phyloP scores from a whole-genome alignment of 768 basidiomycete genomes.

The Boletellus emodensis region DNA sequence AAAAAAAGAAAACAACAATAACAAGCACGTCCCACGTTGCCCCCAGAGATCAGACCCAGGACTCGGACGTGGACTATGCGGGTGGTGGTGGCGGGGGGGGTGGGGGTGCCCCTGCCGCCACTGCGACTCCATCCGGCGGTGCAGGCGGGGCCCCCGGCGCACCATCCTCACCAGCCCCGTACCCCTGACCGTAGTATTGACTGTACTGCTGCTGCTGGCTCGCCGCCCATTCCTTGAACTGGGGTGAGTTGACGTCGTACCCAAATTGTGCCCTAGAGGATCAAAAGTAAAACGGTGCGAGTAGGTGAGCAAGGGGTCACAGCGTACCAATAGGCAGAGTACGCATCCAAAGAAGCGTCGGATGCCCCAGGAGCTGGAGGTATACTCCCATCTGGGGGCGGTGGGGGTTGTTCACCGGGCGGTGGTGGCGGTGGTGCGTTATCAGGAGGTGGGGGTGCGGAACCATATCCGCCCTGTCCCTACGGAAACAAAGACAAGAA shows the following conservation, averaged over 20 bases:
- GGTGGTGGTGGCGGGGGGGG: constrained; percentile 26
- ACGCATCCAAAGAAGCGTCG: constrained; percentile 46
- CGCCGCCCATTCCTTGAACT: constrained; percentile 81
- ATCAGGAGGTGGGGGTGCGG: constrained; percentile 36
- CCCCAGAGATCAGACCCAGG: background rate
- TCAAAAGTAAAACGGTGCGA: background rate
- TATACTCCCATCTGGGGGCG: constrained; percentile 44
- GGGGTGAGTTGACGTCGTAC: constrained; percentile 77
- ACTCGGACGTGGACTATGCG: constrained; percentile 12
- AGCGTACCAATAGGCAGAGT: constrained; percentile 55
- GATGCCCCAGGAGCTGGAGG: constrained; percentile 46
- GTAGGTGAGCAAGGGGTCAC: constrained; percentile 11
- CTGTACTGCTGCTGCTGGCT: constrained; percentile 62
- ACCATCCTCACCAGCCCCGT: constrained; percentile 27
- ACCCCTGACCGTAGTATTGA: constrained; percentile 67
- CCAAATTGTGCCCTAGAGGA: constrained; percentile 71
- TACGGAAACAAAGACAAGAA: constrained; percentile 1
- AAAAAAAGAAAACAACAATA: constrained; percentile 16
- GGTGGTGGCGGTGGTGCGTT: constrained; percentile 45
- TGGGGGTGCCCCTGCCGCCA: background rate
- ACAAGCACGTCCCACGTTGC: background rate
- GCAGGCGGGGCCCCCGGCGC: constrained; percentile 25
- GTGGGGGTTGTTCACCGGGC: constrained; percentile 50
- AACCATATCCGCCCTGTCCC: constrained; percentile 32
- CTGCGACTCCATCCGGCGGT: constrained; percentile 13